Percentiles rank a stretch among this genome's conserved stretches.
Conservation (phyloP, 2,329 filamentous ascomycete genomes). For the Bipolaris sorokiniana region DNA sequence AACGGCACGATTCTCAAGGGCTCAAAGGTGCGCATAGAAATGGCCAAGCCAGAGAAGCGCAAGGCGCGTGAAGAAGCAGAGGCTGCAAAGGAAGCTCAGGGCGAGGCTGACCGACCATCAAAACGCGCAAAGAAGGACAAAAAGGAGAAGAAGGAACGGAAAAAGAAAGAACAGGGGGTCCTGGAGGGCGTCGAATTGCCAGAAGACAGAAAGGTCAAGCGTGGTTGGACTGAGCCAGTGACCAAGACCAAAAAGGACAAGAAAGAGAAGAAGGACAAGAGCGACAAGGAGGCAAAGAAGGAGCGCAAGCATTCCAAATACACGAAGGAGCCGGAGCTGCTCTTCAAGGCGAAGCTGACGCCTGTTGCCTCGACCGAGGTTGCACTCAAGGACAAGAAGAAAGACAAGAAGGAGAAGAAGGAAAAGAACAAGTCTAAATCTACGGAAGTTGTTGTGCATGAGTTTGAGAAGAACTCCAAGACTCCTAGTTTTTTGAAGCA, state of each 20-base stretch:
- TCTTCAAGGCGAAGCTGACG: slow-evolving; percentile 83
- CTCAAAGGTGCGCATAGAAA: slow-evolving; percentile 81
- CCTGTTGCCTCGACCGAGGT: slow-evolving; percentile 46
- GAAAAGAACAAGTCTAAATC: slow-evolving; percentile 60
- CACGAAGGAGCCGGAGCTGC: slow-evolving; percentile 77
- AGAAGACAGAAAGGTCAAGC: slow-evolving; percentile 78
- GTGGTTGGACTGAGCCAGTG: slow-evolving; percentile 81
- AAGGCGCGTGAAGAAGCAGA: slow-evolving; percentile 48
- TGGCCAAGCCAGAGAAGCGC: slow-evolving; percentile 71
- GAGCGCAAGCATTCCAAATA: slow-evolving; percentile 74
- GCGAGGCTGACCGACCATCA: slow-evolving; percentile 58
- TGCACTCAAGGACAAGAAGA: slow-evolving; percentile 51
- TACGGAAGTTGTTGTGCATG: slow-evolving; percentile 75
- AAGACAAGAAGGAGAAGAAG: slow-evolving; percentile 64
- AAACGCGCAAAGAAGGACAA: slow-evolving; percentile 55
- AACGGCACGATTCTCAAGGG: slow-evolving; percentile 87
- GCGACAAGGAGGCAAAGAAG: slow-evolving; percentile 63
- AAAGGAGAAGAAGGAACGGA: slow-evolving; percentile 53
- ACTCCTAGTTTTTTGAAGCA: slow-evolving; percentile 81
- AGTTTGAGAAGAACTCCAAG: slow-evolving; percentile 85
- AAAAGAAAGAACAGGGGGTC: slow-evolving; percentile 57
- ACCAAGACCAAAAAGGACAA: slow-evolving; percentile 54
- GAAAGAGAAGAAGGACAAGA: slow-evolving; percentile 52
- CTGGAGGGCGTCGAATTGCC: slow-evolving; percentile 74
- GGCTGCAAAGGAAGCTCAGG: slow-evolving; percentile 42